Evolutionary conservation across 495 filamentous ascomycete genomes (phyloP), one percentile per base, ranked within the genome.

Genomic region (Penicillium nucicola): DNA sequence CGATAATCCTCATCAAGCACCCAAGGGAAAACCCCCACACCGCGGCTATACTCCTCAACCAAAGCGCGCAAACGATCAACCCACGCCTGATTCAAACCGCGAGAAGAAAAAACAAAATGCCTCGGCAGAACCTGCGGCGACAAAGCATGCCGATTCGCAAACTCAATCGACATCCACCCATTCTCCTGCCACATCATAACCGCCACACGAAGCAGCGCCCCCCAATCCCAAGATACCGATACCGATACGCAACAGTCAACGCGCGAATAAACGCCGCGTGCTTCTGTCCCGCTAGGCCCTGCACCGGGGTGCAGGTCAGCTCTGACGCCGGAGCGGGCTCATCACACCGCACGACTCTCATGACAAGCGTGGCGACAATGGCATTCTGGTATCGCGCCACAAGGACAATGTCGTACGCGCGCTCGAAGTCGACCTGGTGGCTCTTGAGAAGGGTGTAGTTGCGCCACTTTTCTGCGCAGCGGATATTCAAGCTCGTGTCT

Each of bases 161-260:
- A 91, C 12, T 79, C 80, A 35, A 35, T 76, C 72, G 46, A 82
- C 72, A 30, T 66, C 53, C 56, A 74, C 5, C 85, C 83, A 47
- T 76, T 78, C 58, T 74, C 72, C 53, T 79, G 75, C 45, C 76
- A 73, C 38, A 85, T 48, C 48, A 66, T 68, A 1, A 88, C 81
- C 3, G 82, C 86, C 53, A 84, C 80, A 45, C 85, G 77, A 45
- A 95, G 66, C 62, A 96, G 67, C 19, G 78, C 84, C 13, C 58
- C 69, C 89, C 90, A 7, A 95, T 67, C 0, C 89, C 89, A 44
- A 74, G 74, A 5, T 79, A 69, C 11, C 90, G 76, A 62, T 88
- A 92, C 54, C 66, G 71, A 50, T 81, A 52, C 61, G 77, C 74
- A 0, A 90, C 86, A 3, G 89, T 88, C 87, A 89, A 92, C 1